Conservation (phyloP, 768 basidiomycete species). For the Fomitopsis pulvina region DNA sequence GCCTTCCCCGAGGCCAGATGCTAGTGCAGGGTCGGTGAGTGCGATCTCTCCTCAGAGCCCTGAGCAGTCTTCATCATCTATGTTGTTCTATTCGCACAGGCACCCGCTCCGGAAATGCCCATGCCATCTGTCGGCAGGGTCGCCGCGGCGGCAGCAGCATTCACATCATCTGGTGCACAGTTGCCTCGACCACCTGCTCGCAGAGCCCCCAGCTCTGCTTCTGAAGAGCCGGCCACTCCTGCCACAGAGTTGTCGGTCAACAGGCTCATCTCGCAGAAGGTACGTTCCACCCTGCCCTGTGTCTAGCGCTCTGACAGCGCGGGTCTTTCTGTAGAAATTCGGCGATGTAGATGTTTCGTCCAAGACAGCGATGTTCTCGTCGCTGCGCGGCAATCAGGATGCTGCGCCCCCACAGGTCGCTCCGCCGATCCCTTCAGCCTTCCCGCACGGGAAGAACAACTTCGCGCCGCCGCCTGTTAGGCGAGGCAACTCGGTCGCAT, state of each 20-base stretch:
- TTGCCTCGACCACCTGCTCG: constrained; percentile 24
- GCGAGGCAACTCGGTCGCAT: constrained; percentile 21
- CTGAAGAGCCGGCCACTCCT: constrained; percentile 13
- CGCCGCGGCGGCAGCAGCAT: constrained; percentile 48
- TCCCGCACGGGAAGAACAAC: constrained; percentile 34
- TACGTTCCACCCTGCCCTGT: constrained; percentile 1
- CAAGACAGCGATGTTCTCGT: constrained; percentile 36
- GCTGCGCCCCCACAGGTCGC: constrained; percentile 29
- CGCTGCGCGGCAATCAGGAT: constrained; percentile 39
- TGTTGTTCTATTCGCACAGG: not conserved
- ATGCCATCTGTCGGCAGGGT: constrained; percentile 42
- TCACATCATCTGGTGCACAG: constrained; percentile 16
- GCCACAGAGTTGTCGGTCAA: constrained; percentile 6
- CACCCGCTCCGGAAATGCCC: constrained; percentile 29
- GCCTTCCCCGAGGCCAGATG: not conserved
- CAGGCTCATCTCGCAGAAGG: constrained; percentile 18
- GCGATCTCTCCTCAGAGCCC: not conserved
- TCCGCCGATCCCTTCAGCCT: constrained; percentile 33
- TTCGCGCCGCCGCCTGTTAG: constrained; percentile 47
- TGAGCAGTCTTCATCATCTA: too few species aligned
- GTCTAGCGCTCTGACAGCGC: not conserved
- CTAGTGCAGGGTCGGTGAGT: constrained; percentile 3
- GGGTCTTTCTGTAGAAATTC: constrained; percentile 41
- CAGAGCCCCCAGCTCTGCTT: constrained; percentile 11
- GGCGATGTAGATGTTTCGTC: constrained; percentile 55